phyloP scores from a whole-genome alignment of 108 stramenopile genomes.

The Stephanodiscus minutulus region DNA sequence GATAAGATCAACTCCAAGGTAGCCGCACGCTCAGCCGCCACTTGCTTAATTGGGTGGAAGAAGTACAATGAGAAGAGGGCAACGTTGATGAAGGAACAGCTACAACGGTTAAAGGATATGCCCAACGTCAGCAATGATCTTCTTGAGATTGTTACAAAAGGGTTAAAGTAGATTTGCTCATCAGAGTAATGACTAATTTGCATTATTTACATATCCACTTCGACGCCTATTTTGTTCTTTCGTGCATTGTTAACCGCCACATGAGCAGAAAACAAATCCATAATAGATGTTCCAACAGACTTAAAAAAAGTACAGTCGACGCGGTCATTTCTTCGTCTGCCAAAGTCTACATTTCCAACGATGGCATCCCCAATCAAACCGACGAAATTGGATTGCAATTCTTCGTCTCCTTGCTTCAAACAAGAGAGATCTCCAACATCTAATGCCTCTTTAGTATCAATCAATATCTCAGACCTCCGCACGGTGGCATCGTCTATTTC shows the following conservation, averaged over 20 bases:
- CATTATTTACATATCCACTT: constrained; percentile 32
- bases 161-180: constrained; percentile 47
- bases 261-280: constrained; percentile 78
- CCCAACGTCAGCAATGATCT: constrained; percentile 76
- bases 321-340: constrained; percentile 24
- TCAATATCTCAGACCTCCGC: constrained; percentile 48
- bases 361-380: constrained; percentile 67
- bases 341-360: constrained; percentile 21
- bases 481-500: constrained; percentile 59
- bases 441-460: constrained; percentile 76
- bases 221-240: constrained; percentile 23
- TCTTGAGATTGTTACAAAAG: constrained; percentile 81
- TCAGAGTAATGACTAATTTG: background rate
- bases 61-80: constrained; percentile 76
- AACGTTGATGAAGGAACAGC: constrained; percentile 77
- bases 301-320: constrained; percentile 75
- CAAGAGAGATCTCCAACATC: constrained; percentile 68
- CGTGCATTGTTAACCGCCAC: constrained; percentile 25
- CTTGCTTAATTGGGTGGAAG: constrained; percentile 80
- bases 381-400: constrained; percentile 37
- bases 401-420: constrained; percentile 46
- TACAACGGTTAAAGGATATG: constrained; percentile 66
- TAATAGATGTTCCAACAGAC: constrained; percentile 76
- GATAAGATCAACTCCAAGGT: constrained; percentile 94
- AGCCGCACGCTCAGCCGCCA: constrained; percentile 72